These are phyloP conservation scores for Diplogelasinospora grovesii DNA, from an alignment of 495 filamentous ascomycete genomes.

Conservation along the genomic window DNA sequence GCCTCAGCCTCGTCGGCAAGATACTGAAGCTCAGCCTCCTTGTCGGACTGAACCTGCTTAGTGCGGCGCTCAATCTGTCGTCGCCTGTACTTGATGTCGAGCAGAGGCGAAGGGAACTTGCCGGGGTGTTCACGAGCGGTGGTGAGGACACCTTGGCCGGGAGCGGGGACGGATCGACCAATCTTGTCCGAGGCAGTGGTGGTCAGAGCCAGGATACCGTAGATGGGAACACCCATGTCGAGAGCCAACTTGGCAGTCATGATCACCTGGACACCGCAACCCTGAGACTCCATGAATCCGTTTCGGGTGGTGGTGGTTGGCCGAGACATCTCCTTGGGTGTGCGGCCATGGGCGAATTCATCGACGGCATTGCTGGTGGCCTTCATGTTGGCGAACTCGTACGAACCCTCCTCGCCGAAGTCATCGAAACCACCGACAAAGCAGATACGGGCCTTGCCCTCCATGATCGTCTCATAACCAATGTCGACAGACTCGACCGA, in stretches of 20 bases:
- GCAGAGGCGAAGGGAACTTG: constrained; percentile 88
- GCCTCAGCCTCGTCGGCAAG: constrained; percentile 85
- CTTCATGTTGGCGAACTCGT: constrained; percentile 99
- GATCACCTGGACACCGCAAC: constrained; percentile 95
- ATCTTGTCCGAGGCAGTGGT: constrained; percentile 99
- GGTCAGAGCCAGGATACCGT: constrained; percentile 88
- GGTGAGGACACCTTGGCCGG: constrained; percentile 95
- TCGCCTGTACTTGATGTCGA: constrained; percentile 95
- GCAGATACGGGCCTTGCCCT: constrained; percentile 94
- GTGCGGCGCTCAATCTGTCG: constrained; percentile 89
- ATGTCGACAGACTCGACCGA: constrained; percentile 96
- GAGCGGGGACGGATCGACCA: constrained; percentile 91
- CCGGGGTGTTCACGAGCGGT: constrained; percentile 84
- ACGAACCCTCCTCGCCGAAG: constrained; percentile 98
- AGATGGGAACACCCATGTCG: constrained; percentile 98
- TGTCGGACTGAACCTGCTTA: constrained; percentile 90
- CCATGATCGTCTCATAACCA: constrained; percentile 94
- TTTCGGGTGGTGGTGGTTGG: constrained; percentile 94
- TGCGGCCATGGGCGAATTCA: constrained; percentile 90
- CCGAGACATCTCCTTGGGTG: constrained; percentile 94
- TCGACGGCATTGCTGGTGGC: constrained; percentile 96
- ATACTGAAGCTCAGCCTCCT: constrained; percentile 88
- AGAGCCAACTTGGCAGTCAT: constrained; percentile 94
- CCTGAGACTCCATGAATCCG: constrained; percentile 99
- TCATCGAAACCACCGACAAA: constrained; percentile 98